Base-by-base conservation (phyloP, 371 early-diverging fungal genomes). In the Apophysomyces trapeziformis region DNA sequence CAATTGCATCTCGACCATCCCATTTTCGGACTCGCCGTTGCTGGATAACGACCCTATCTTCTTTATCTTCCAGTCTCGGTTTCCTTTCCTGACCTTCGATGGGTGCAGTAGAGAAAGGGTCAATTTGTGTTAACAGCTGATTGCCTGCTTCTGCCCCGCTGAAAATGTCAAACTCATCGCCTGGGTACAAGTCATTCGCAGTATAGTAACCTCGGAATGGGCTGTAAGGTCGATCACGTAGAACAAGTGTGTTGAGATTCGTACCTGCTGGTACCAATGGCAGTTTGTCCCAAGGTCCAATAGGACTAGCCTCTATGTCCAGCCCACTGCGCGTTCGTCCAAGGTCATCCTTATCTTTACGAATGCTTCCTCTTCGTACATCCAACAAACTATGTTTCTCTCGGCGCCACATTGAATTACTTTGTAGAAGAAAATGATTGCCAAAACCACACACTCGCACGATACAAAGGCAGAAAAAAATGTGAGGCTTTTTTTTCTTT, bases 151-250 rank as follows among this genome's bases (percentile, higher is more conserved):
- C 18, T 21, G 54, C 37, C 50, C 32, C 38, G 7, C n/a, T 47
- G 37, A 63, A 63, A 38, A 63, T 54, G 38, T 63, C 64, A 35
- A 39, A 63, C 38, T 63, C 64, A 38, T 38, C 38, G 12, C 64
- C 56, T 11, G 57, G 64, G 43, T 63, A 63, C 26, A 63, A 14
- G 43, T 63, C 64, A 39, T 63, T 43, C 21, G 50, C 37, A 18
- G 32, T 43, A 35, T 63, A 63, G 35, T 63, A 63, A 11, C 64
- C 64, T 54, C 39, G 43, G 35, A 63, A 63, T n/a, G 64, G 64
- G 18, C 64, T 63, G 41, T 39, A 63, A 9, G 64, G 64, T 47
- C 64, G 64, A 56, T 63, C 64, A 38, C 64, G 64, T 18, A 63
- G 47, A 50, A n/a, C 8, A 21, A 18, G 54, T 18, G 54, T 8